Conservation (phyloP, 306 rosid species). For the Purshia tridentata region DNA sequence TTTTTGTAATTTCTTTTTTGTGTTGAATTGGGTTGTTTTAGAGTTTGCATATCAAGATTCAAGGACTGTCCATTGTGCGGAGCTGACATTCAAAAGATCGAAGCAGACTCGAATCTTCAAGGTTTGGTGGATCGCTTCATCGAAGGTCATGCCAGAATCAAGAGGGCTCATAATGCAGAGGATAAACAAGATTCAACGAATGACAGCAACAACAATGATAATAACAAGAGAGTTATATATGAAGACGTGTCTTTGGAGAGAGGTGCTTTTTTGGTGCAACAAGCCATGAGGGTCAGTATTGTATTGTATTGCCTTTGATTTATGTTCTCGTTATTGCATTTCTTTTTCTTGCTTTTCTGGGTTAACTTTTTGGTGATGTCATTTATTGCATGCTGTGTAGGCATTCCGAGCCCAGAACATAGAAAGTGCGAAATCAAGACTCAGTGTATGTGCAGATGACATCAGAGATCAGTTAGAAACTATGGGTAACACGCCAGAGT, state of each 20-base stretch:
- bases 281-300: conserved; percentile 91
- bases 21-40: conserved; percentile 15
- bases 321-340: conserved; percentile 13
- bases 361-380: not conserved
- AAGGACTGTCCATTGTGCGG: conserved; percentile 93
- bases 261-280: conserved; percentile 95
- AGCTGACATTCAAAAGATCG: conserved; percentile 80
- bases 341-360: not conserved
- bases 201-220: conserved; percentile 31
- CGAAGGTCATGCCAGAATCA: conserved; percentile 97
- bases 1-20: not conserved
- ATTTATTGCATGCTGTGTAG: conserved; percentile 36
- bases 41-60: conserved; percentile 79
- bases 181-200: conserved; percentile 47
- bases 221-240: conserved; percentile 53
- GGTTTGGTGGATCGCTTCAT: conserved; percentile 83
- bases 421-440: conserved; percentile 96
- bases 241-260: conserved; percentile 97
- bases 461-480: conserved; percentile 72
- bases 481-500: conserved; percentile 66
- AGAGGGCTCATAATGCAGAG: conserved; percentile 51
- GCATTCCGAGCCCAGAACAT: conserved; percentile 92
- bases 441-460: conserved; percentile 74
- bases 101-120: conserved; percentile 72
- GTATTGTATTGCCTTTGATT: not conserved